Percentiles rank a stretch among this genome's conserved stretches.
phyloP scores from a whole-genome alignment of 768 basidiomycete genomes.

The Russula earlei region DNA sequence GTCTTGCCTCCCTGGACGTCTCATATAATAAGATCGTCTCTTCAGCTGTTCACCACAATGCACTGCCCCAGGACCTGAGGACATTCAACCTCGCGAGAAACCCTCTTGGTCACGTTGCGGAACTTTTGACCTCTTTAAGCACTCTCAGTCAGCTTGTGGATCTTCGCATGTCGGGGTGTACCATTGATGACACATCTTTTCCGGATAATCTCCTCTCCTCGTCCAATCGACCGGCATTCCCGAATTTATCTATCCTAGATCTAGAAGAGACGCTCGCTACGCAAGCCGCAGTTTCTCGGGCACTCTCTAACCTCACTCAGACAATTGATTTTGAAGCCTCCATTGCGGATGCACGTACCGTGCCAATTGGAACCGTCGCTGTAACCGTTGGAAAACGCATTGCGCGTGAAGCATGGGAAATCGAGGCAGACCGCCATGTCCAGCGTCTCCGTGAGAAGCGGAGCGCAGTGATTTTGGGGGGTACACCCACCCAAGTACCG shows the following conservation, averaged over 20 bases:
- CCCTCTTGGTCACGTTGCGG: conserved; percentile 39
- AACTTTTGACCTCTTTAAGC: conserved; percentile 11
- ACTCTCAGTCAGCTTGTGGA: conserved; percentile 12
- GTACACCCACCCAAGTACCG: background rate
- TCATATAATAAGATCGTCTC: conserved; percentile 60
- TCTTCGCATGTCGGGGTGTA: conserved; percentile 19
- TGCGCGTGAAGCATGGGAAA: conserved; percentile 69
- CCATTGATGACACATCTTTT: conserved; percentile 54
- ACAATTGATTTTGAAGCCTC: conserved; percentile 46
- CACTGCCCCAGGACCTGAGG: conserved; percentile 43
- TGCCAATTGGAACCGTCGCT: background rate
- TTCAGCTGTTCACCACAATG: conserved; percentile 38
- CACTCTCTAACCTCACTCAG: conserved; percentile 41
- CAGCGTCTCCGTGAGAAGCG: conserved; percentile 23
- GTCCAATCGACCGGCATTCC: conserved; percentile 32
- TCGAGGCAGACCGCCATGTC: conserved; percentile 53
- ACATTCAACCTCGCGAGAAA: conserved; percentile 61
- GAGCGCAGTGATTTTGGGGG: conserved; percentile 21
- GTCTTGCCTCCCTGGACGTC: conserved; percentile 51
- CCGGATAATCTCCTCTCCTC: conserved; percentile 28
- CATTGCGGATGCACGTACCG: conserved; percentile 29
- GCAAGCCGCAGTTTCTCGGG: conserved; percentile 33
- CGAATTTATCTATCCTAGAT: conserved; percentile 48
- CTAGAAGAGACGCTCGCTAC: conserved; percentile 56
- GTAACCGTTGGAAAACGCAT: conserved; percentile 63